A percentile compares a stretch with the other conserved stretches of the same genome.
Evolutionary conservation across 2,329 filamentous ascomycete genomes (phyloP).

Genomic region (Paecilomyces variotii): DNA sequence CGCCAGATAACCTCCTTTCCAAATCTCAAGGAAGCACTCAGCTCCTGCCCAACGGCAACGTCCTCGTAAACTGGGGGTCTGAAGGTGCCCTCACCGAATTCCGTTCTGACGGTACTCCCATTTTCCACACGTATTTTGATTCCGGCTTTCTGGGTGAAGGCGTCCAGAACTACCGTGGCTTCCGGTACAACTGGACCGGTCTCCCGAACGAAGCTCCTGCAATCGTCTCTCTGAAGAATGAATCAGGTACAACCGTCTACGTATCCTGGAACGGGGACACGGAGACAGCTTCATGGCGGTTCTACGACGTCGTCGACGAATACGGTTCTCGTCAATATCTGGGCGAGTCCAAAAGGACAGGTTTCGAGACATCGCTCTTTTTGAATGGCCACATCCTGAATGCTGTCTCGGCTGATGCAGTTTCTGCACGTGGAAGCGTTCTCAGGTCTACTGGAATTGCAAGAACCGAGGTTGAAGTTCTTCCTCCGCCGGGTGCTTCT

Average conservation of each 20-base stretch:
- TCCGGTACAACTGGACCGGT: constrained; percentile 33
- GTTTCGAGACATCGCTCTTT: constrained; percentile 23
- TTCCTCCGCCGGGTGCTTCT: constrained; percentile 6
- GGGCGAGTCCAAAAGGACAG: constrained; percentile 17
- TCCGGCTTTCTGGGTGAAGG: constrained; percentile 34
- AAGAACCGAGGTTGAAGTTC: constrained; percentile 13
- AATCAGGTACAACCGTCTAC: constrained; percentile 34
- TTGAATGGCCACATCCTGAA: constrained; percentile 2
- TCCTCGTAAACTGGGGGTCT: constrained; percentile 51
- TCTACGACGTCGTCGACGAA: constrained; percentile 32
- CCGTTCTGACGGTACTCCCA: constrained; percentile 21
- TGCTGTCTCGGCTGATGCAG: constrained; percentile 34
- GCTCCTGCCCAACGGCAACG: constrained; percentile 45
- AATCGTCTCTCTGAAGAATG: constrained; percentile 27
- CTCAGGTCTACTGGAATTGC: constrained; percentile 17
- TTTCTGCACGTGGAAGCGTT: constrained; percentile 17
- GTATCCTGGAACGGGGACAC: constrained; percentile 51
- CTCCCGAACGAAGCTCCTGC: constrained; percentile 28
- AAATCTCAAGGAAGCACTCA: constrained; percentile 49
- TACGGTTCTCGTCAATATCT: constrained; percentile 18
- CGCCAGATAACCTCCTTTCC: constrained; percentile 42
- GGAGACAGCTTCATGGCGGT: constrained; percentile 41
- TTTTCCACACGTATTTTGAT: constrained; percentile 34
- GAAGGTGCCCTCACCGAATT: constrained; percentile 36
- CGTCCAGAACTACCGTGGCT: constrained; percentile 33